These are phyloP conservation scores for Decorospora gaudefroyi DNA, from an alignment of 2,329 filamentous ascomycete species.

Conservation along the genomic window DNA sequence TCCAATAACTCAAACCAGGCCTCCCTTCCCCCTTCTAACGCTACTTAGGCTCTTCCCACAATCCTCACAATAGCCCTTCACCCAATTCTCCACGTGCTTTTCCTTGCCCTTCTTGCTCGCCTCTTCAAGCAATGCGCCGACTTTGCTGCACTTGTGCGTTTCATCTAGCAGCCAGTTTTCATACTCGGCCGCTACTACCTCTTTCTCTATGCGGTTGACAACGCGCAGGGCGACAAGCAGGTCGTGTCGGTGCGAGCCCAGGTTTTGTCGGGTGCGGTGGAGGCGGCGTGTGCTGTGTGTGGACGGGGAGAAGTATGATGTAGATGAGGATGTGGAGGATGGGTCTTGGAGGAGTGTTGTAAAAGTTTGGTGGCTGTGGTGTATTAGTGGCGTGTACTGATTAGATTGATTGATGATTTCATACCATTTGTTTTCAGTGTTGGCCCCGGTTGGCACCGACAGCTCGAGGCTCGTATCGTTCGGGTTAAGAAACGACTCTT, in stretches of 20 bases:
- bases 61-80: slow-evolving; percentile 65
- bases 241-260: slow-evolving; percentile 86
- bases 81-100: slow-evolving; percentile 59
- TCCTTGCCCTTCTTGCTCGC: slow-evolving; percentile 46
- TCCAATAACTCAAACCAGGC: slow-evolving; percentile 10
- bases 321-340: slow-evolving; percentile 18
- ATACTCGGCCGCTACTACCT: slow-evolving; percentile 86
- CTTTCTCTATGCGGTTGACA: slow-evolving; percentile 84
- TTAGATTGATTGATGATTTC: no score
- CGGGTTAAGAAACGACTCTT: slow-evolving; percentile 60
- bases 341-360: slow-evolving; percentile 41
- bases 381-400: no score
- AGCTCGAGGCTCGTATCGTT: slow-evolving; percentile 39
- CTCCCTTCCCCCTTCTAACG: slow-evolving; percentile 13
- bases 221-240: slow-evolving; percentile 87
- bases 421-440: slow-evolving; percentile 39
- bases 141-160: slow-evolving; percentile 71
- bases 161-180: slow-evolving; percentile 90
- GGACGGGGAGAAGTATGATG: slow-evolving; percentile 32
- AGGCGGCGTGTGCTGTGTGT: slow-evolving; percentile 58
- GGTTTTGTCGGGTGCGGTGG: slow-evolving; percentile 76
- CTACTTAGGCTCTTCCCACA: slow-evolving; percentile 52
- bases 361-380: slow-evolving; percentile 44
- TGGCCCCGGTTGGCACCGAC: slow-evolving; percentile 19
- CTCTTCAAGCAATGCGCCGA: slow-evolving; percentile 54